Percentiles rank a stretch among this genome's conserved stretches.
Evolutionary conservation across 2,329 filamentous ascomycete genomes (phyloP).

Genomic region (Didymella exigua): DNA sequence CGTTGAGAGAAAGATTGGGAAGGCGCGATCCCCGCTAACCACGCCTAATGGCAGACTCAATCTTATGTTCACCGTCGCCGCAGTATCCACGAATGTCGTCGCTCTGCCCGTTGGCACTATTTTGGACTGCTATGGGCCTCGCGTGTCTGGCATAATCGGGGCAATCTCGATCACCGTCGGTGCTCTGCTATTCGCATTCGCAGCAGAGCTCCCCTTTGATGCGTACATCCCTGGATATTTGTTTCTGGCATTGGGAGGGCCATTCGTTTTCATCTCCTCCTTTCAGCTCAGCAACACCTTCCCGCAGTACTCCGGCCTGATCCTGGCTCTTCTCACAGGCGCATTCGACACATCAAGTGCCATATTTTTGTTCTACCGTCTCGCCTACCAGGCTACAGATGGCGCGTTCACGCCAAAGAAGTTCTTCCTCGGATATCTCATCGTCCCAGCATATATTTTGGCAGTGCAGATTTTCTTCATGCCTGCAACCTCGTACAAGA

Average conservation of each 20-base stretch:
- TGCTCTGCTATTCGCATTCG: conserved; percentile 74
- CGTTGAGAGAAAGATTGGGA: conserved; percentile 64
- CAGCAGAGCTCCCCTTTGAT: conserved; percentile 70
- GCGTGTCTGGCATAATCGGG: conserved; percentile 74
- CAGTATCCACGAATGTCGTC: conserved; percentile 84
- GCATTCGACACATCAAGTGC: conserved; percentile 58
- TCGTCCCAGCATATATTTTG: conserved; percentile 55
- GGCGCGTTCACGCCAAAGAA: conserved; percentile 53
- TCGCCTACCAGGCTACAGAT: conserved; percentile 53
- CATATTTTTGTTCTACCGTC: conserved; percentile 55
- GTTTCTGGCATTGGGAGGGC: conserved; percentile 57
- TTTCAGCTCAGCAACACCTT: conserved; percentile 60
- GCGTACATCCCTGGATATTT: conserved; percentile 61
- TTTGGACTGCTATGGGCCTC: conserved; percentile 80
- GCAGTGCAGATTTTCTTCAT: conserved; percentile 54
- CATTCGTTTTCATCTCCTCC: conserved; percentile 58
- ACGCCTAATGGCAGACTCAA: conserved; percentile 71
- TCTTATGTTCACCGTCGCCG: conserved; percentile 90
- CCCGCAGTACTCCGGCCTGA: conserved; percentile 56
- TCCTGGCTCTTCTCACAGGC: conserved; percentile 57
- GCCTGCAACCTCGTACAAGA: conserved; percentile 57
- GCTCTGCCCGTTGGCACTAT: conserved; percentile 85
- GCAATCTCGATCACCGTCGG: conserved; percentile 71
- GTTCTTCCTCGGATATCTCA: conserved; percentile 57
- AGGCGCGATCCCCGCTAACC: conserved; percentile 10